Percentiles rank a stretch among this genome's conserved stretches.
These are phyloP conservation scores for Chromosphaera perkinsii DNA, from an alignment of 208 protist genomes.

Conservation along the genomic window DNA sequence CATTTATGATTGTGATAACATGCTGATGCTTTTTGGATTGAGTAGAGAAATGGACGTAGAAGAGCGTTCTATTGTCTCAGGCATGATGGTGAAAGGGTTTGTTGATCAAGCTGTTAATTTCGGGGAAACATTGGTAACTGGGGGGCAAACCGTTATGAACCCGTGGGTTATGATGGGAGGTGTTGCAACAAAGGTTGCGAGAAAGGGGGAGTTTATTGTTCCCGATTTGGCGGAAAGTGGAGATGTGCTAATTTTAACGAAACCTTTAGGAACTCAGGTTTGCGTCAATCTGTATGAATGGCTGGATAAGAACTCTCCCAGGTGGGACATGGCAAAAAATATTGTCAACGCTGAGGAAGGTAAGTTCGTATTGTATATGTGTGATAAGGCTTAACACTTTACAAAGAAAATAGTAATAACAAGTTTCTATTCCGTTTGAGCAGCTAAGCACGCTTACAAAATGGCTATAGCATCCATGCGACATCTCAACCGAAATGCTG, in stretches of 20 bases:
- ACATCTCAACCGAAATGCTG: constrained; percentile 74
- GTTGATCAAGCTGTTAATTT: constrained; percentile 33
- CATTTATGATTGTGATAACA: constrained; percentile 79
- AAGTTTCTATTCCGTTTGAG: too few species aligned
- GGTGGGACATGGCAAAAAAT: constrained; percentile 16
- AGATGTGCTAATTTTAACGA: constrained; percentile 89
- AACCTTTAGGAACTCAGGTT: constrained; percentile 81
- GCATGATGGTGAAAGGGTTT: constrained; percentile 83
- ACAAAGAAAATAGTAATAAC: too few species aligned
- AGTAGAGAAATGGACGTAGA: constrained; percentile 71
- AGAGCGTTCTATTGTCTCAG: constrained; percentile 70
- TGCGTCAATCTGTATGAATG: constrained; percentile 86
- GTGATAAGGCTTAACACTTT: too few species aligned
- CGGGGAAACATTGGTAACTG: constrained; percentile 75
- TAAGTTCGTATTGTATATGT: too few species aligned
- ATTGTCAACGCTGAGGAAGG: constrained; percentile 2
- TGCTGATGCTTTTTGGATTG: constrained; percentile 83
- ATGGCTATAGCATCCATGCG: constrained; percentile 13
- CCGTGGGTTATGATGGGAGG: constrained; percentile 60
- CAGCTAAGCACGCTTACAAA: constrained; percentile 15
- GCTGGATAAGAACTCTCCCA: constrained; percentile 54
- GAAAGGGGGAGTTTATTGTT: constrained; percentile 69
- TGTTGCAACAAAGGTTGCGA: constrained; percentile 74
- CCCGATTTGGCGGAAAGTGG: constrained; percentile 67
- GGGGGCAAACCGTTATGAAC: constrained; percentile 90